These are phyloP conservation scores for Ceratobasidium sp. DNA, from an alignment of 1,284 basidiomycete species.

Conservation along the genomic window DNA sequence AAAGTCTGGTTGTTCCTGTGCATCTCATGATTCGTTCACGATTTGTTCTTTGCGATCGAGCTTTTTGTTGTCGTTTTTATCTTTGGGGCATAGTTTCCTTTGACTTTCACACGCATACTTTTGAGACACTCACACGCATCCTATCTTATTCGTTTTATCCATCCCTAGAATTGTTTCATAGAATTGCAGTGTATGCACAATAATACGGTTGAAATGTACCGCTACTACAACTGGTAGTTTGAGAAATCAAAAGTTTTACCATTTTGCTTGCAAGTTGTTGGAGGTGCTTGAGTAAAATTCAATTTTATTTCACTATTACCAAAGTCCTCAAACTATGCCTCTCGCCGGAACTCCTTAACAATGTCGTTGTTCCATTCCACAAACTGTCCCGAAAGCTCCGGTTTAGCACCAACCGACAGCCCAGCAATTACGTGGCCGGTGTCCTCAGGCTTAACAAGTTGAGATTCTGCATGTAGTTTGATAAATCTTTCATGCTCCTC, in stretches of 20 bases:
- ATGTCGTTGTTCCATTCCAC: conserved; percentile 56
- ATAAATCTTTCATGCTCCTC: conserved; percentile 64
- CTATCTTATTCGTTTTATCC: conserved; percentile 33
- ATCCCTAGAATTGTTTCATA: neutral
- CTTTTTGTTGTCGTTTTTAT: conserved; percentile 4
- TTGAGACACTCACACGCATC: conserved; percentile 1
- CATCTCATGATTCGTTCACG: too few relatives aligned
- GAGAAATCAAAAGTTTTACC: too few relatives aligned
- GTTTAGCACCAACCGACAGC: conserved; percentile 63
- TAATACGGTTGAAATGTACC: conserved; percentile 34
- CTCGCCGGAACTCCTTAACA: conserved; percentile 19
- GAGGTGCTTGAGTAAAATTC: too few relatives aligned
- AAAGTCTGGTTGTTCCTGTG: too few relatives aligned
- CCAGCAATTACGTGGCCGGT: conserved; percentile 78
- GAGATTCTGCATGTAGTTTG: conserved; percentile 64
- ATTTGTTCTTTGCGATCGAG: neutral
- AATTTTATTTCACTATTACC: neutral
- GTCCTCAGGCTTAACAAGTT: conserved; percentile 71
- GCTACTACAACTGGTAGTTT: conserved; percentile 6
- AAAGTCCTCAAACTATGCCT: neutral
- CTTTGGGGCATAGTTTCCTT: neutral
- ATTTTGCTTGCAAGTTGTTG: neutral
- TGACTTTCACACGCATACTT: neutral
- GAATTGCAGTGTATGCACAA: neutral
- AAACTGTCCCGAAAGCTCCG: conserved; percentile 72